phyloP scores from a whole-genome alignment of 768 basidiomycete genomes.

The Leccinum disarticulatum region DNA sequence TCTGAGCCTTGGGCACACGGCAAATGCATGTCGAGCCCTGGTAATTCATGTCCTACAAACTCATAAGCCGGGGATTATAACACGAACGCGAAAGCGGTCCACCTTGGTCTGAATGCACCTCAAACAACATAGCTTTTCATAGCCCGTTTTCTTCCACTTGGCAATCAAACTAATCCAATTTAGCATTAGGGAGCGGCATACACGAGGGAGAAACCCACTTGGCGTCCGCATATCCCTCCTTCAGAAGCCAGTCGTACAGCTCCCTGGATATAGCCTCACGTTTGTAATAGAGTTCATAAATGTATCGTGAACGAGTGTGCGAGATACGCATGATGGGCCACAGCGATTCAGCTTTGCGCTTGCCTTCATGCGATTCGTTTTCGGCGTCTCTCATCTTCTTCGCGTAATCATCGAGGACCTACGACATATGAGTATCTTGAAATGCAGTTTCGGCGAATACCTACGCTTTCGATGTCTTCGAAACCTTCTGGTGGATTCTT shows the following conservation, averaged over 20 bases:
- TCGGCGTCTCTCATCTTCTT: slow-evolving; percentile 99
- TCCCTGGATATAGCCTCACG: slow-evolving; percentile 91
- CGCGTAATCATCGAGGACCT: slow-evolving; percentile 97
- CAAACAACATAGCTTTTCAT: slow-evolving; percentile 96
- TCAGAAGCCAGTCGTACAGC: slow-evolving; percentile 96
- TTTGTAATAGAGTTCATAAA: slow-evolving; percentile 98
- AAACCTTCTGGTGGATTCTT: slow-evolving; percentile 94
- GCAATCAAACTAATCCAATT: slow-evolving; percentile 73
- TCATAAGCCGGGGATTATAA: slow-evolving; percentile 11
- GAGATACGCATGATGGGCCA: slow-evolving; percentile 99
- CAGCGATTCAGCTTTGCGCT: slow-evolving; percentile 87
- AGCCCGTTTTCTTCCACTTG: slow-evolving; percentile 99
- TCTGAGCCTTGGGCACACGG: slow-evolving; percentile 91
- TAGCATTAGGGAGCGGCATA: slow-evolving; percentile 6
- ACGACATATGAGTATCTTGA: slow-evolving; percentile 9
- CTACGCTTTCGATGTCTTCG: slow-evolving; percentile 85
- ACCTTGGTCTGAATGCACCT: slow-evolving; percentile 95
- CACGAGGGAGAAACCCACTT: slow-evolving; percentile 59
- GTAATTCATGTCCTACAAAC: slow-evolving; percentile 92
- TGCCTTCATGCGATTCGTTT: slow-evolving; percentile 98
- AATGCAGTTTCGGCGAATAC: slow-evolving; percentile 19
- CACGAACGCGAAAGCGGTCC: slow-evolving; percentile 17
- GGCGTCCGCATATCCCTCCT: slow-evolving; percentile 94
- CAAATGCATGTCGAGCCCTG: slow-evolving; percentile 98
- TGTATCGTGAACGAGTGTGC: slow-evolving; percentile 93